Conservation (phyloP, 225 moss, liverwort and hornwort genomes). For the Thuidium tamariscinum region DNA sequence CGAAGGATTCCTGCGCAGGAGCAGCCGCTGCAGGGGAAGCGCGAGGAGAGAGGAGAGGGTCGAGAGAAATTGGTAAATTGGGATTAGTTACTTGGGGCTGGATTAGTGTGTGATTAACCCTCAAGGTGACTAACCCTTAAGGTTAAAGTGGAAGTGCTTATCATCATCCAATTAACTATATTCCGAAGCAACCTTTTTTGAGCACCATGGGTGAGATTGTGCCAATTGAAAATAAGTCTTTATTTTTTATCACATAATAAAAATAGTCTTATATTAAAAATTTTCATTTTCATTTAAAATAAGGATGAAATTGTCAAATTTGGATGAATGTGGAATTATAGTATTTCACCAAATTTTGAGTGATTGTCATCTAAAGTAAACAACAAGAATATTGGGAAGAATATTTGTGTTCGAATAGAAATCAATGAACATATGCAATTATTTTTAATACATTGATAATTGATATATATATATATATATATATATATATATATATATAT, state of each 20-base stretch:
- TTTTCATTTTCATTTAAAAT: neutral
- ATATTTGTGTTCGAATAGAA: fast-evolving
- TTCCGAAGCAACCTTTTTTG: fast-evolving
- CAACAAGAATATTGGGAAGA: too few species aligned
- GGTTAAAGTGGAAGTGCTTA: neutral
- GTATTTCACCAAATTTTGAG: neutral
- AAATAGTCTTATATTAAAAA: fast-evolving
- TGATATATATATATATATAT: too few species aligned
- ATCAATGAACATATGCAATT: fast-evolving
- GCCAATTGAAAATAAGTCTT: neutral
- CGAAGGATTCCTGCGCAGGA: neutral
- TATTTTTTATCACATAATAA: fast-evolving
- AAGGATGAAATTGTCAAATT: neutral
- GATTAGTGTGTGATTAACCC: neutral
- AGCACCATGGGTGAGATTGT: neutral
- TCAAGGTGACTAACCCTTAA: too few species aligned
- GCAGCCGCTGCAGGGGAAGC: neutral
- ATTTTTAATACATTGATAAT: neutral
- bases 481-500: too few species aligned
- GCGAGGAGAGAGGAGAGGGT: neutral
- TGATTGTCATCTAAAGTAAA: neutral
- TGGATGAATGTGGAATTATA: neutral
- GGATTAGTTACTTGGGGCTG: neutral
- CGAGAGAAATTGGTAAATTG: neutral
- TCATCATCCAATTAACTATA: neutral